Evolutionary conservation across 345 rosid genomes (phyloP).

Genomic region (Eucalyptus coolabah): DNA sequence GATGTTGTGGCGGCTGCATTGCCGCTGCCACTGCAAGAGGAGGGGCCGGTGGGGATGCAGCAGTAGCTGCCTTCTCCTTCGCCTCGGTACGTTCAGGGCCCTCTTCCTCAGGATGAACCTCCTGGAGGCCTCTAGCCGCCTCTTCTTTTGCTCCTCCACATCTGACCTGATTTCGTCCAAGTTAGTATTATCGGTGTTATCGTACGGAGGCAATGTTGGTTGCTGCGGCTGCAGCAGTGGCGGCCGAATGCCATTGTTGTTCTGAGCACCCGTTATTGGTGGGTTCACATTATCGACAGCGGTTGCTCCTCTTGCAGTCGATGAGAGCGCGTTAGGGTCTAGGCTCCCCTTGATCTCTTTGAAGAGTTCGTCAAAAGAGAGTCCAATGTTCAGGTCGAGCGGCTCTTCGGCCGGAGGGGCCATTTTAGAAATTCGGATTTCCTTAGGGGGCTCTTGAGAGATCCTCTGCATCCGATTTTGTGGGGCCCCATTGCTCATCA

Average conservation of each 20-base stretch:
- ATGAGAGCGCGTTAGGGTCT: neutral
- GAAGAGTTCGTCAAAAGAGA: neutral
- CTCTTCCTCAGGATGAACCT: neutral
- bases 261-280: neutral
- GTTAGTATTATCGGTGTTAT: neutral
- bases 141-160: neutral
- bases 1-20: neutral
- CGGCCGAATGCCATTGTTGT: neutral
- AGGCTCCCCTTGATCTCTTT: neutral
- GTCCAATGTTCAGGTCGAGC: neutral
- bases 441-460: accelerated
- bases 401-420: neutral
- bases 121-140: neutral
- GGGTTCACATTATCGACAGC: neutral
- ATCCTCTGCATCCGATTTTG: neutral
- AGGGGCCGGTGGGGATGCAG: neutral
- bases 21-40: neutral
- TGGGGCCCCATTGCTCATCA: neutral
- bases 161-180: neutral
- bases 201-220: neutral
- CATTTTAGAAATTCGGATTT: neutral
- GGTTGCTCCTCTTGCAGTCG: neutral
- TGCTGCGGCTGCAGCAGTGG: neutral
- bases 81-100: neutral
- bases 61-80: neutral